Evolutionary conservation across 805 yeast species (phyloP).

Genomic region (Candida dajiaensis): DNA sequence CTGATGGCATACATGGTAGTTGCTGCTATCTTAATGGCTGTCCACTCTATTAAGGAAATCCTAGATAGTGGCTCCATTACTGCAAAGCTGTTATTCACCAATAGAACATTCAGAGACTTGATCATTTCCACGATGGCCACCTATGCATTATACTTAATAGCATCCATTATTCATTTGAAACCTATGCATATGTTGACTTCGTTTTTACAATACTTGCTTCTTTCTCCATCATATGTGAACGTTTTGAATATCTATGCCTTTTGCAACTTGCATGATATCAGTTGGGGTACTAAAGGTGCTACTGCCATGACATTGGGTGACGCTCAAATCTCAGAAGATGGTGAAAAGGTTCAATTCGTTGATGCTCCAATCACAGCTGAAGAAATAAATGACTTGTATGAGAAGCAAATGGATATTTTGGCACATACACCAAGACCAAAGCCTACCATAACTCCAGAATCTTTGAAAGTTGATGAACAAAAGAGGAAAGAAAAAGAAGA

Average conservation of each 20-base stretch:
- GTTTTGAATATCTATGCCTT: conserved; percentile 91
- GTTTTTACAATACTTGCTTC: conserved; percentile 72
- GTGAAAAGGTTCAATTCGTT: conserved; percentile 48
- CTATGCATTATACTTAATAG: conserved; percentile 70
- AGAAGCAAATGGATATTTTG: conserved; percentile 55
- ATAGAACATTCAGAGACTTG: conserved; percentile 76
- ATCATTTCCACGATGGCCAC: conserved; percentile 84
- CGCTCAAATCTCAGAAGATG: conserved; percentile 65
- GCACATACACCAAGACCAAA: conserved; percentile 29
- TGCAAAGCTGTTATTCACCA: conserved; percentile 47
- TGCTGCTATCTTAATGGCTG: conserved; percentile 78
- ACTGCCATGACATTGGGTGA: conserved; percentile 72
- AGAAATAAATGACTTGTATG: conserved; percentile 73
- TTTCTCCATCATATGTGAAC: conserved; percentile 87
- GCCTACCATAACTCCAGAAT: conserved; percentile 24
- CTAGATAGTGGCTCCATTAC: conserved; percentile 28
- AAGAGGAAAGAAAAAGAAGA: conserved; percentile 31
- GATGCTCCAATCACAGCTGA: conserved; percentile 69
- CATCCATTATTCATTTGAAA: conserved; percentile 77
- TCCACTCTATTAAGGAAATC: conserved; percentile 56
- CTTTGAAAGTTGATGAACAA: conserved; percentile 26
- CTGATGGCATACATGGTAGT: conserved; percentile 86
- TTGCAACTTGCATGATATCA: conserved; percentile 91
- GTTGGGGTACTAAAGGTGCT: conserved; percentile 97
- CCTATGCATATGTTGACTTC: conserved; percentile 93